A percentile compares a stretch with the other conserved stretches of the same genome.
Conservation (phyloP, 2,329 filamentous ascomycete genomes). For the Alternaria brassicicola region DNA sequence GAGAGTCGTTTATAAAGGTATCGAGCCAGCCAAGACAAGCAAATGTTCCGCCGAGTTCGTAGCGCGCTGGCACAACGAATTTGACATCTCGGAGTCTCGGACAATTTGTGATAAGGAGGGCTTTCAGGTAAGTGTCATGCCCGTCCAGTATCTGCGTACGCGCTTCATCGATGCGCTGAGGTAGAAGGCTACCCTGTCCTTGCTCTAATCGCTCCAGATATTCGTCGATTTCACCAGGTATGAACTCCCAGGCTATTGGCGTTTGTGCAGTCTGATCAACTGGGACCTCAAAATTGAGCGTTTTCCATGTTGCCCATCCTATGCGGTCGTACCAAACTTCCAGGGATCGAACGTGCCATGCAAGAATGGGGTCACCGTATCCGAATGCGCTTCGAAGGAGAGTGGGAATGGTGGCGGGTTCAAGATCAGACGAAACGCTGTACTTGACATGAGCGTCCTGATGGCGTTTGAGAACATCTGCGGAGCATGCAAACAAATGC, state of each 20-base stretch:
- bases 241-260: conserved; percentile 3
- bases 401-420: conserved; percentile 13
- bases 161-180: not conserved
- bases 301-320: conserved; percentile 18
- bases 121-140: conserved; percentile 15
- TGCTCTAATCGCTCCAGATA: conserved; percentile 8
- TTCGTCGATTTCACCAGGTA: conserved; percentile 6
- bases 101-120: conserved; percentile 12
- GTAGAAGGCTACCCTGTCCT: not conserved
- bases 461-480: conserved; percentile 15
- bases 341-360: conserved; percentile 20
- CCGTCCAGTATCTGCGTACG: conserved; percentile 11
- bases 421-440: conserved; percentile 15
- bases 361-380: conserved; percentile 12
- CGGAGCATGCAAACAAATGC: conserved; percentile 3
- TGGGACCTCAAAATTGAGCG: conserved; percentile 2
- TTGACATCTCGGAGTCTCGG: conserved; percentile 15
- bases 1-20: conserved; percentile 1
- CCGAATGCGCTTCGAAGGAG: conserved; percentile 17
- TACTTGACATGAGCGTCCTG: conserved; percentile 18
- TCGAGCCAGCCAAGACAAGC: conserved; percentile 16
- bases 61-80: conserved; percentile 2
- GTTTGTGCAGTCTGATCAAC: not conserved
- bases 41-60: not conserved
- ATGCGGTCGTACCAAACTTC: conserved; percentile 21